Evolutionary conservation across 495 filamentous ascomycete genomes (phyloP).

Genomic region (Hamigera avellanea): DNA sequence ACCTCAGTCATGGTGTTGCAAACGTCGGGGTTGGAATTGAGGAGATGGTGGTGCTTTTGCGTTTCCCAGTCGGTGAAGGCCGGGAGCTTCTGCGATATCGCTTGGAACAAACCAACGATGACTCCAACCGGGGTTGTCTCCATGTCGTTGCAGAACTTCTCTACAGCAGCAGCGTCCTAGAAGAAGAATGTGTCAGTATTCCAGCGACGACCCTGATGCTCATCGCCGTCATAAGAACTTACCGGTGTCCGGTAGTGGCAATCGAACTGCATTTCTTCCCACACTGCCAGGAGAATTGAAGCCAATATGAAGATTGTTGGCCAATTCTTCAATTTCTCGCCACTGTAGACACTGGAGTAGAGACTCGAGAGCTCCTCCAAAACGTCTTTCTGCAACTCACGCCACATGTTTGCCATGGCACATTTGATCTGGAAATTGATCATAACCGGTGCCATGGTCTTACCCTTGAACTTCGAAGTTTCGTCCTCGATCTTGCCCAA

Average conservation of each 20-base stretch:
- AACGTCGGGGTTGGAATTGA: constrained; percentile 78
- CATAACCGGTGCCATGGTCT: constrained; percentile 87
- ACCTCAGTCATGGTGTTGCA: constrained; percentile 94
- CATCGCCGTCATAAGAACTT: too few relatives aligned
- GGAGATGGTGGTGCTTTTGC: constrained; percentile 69
- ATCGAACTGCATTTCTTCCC: constrained; percentile 97
- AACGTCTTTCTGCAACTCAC: constrained; percentile 86
- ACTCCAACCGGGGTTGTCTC: constrained; percentile 87
- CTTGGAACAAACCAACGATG: constrained; percentile 87
- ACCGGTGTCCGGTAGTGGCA: constrained; percentile 78
- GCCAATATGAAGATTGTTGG: constrained; percentile 94
- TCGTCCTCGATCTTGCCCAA: constrained; percentile 69
- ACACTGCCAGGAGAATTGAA: constrained; percentile 78
- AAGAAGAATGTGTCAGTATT: constrained; percentile 1
- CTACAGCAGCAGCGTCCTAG: constrained; percentile 61
- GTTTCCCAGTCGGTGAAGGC: constrained; percentile 87
- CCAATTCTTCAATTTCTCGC: constrained; percentile 93
- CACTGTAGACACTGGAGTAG: constrained; percentile 87
- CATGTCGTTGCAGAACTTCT: constrained; percentile 92
- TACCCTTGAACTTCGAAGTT: constrained; percentile 70
- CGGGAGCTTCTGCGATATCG: constrained; percentile 88
- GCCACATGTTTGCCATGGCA: constrained; percentile 91
- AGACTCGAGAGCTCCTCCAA: constrained; percentile 80
- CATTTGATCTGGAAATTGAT: constrained; percentile 98
- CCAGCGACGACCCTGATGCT: not conserved